phyloP scores from a whole-genome alignment of 495 filamentous ascomycete genomes.

The Penicillium steckii region DNA sequence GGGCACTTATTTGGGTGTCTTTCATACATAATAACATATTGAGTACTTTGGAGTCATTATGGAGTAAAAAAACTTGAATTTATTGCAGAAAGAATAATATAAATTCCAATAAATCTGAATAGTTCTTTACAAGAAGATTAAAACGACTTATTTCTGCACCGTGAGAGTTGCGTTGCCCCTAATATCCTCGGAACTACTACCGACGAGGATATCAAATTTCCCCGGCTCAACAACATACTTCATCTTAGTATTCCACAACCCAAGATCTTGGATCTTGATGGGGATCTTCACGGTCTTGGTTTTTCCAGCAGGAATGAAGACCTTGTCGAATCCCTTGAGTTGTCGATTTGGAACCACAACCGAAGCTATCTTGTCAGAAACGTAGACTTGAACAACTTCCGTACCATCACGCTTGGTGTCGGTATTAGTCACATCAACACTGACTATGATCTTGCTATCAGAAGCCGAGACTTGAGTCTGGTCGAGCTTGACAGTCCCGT shows the following conservation, averaged over 20 bases:
- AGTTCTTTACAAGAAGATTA: conserved; percentile 4
- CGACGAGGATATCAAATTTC: conserved; percentile 57
- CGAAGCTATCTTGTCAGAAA: conserved; percentile 59
- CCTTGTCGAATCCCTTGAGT: conserved; percentile 70
- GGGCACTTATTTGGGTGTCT: neutral
- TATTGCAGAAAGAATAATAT: neutral
- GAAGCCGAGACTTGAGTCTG: conserved; percentile 41
- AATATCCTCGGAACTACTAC: conserved; percentile 54
- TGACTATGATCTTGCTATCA: conserved; percentile 45
- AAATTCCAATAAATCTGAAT: too few relatives aligned
- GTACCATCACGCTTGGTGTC: conserved; percentile 53
- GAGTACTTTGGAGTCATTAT: too few relatives aligned
- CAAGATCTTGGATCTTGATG: conserved; percentile 50
- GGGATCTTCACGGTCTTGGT: conserved; percentile 56
- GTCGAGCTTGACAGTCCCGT: conserved; percentile 47
- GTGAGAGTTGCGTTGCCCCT: conserved; percentile 54
- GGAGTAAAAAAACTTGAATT: too few relatives aligned
- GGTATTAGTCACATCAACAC: conserved; percentile 55
- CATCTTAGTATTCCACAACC: conserved; percentile 60
- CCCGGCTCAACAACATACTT: conserved; percentile 71
- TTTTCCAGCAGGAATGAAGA: conserved; percentile 57
- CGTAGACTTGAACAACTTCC: conserved; percentile 70
- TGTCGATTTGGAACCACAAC: conserved; percentile 63
- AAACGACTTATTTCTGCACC: too few relatives aligned
- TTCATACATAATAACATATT: neutral